Evolutionary conservation across 371 early-diverging fungal genomes (phyloP).

Genomic region (Circinella umbellata): DNA sequence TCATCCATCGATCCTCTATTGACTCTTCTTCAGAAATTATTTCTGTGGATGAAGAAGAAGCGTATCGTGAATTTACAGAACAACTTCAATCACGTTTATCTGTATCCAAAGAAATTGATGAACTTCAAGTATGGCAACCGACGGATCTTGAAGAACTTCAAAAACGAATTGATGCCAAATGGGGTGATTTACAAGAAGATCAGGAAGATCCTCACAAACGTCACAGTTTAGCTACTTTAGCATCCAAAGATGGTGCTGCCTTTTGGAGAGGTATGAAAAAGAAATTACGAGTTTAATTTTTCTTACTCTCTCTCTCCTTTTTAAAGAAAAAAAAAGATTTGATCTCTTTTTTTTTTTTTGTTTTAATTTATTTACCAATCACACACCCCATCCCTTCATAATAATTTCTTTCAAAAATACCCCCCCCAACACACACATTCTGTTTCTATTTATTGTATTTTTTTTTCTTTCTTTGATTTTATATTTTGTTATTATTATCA

Average conservation of each 20-base stretch:
- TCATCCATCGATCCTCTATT: slow-evolving; percentile 10
- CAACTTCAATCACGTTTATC: slow-evolving; percentile 29
- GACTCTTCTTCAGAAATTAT: slow-evolving; percentile 3
- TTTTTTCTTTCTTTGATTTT: no score
- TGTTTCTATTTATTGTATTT: no score
- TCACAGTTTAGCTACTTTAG: slow-evolving; percentile 3
- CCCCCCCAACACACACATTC: no score
- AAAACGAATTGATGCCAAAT: slow-evolving; percentile 11
- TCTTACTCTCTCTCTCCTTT: neutral
- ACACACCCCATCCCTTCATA: no score
- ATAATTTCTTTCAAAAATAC: no score
- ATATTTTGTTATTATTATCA: no score
- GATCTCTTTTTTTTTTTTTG: no score
- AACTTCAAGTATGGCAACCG: slow-evolving; percentile 26
- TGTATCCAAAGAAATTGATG: slow-evolving; percentile 32
- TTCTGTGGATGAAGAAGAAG: slow-evolving; percentile 19
- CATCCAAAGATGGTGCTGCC: slow-evolving; percentile 19
- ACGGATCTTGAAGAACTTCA: slow-evolving; percentile 22
- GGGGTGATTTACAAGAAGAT: slow-evolving; percentile 12
- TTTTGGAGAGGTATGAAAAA: slow-evolving; percentile 38
- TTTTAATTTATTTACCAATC: no score
- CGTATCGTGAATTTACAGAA: slow-evolving; percentile 31
- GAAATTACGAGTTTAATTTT: slow-evolving; percentile 27
- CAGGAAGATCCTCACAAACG: slow-evolving; percentile 14
- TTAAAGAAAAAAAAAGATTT: no score